Evolutionary conservation across 1,284 basidiomycete genomes (phyloP).

Genomic region (Ceratobasidium sp.): DNA sequence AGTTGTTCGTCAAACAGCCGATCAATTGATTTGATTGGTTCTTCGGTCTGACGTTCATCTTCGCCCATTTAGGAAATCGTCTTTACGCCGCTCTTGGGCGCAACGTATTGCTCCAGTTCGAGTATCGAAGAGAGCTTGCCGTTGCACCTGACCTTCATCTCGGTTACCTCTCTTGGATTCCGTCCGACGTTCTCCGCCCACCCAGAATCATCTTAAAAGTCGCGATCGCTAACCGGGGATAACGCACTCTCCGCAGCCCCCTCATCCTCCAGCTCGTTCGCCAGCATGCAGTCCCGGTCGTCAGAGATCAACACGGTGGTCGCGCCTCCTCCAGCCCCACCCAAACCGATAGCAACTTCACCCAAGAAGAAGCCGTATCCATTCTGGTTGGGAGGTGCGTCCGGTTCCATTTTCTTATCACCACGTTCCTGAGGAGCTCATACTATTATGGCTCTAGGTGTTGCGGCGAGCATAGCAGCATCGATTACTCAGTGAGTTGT

Average conservation of each 20-base stretch:
- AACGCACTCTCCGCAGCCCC: neutral
- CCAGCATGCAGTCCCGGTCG: neutral
- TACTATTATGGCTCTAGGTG: conserved; percentile 60
- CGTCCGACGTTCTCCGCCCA: conserved; percentile 34
- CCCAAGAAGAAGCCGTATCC: conserved; percentile 78
- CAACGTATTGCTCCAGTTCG: conserved; percentile 22
- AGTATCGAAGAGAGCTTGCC: conserved; percentile 12
- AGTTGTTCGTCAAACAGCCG: neutral
- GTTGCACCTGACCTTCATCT: conserved; percentile 34
- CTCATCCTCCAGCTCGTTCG: conserved; percentile 4
- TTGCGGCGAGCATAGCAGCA: conserved; percentile 84
- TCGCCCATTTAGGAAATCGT: conserved; percentile 27
- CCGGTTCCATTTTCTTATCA: conserved; percentile 13
- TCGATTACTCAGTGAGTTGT: conserved; percentile 79
- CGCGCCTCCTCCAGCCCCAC: conserved; percentile 36
- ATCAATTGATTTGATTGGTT: neutral
- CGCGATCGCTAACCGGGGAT: neutral
- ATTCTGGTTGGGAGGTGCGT: conserved; percentile 83
- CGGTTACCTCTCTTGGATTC: neutral
- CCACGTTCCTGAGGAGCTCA: neutral
- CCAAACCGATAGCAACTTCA: too few species aligned
- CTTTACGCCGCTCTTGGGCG: conserved; percentile 8
- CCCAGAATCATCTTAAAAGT: neutral
- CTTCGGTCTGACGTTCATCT: neutral
- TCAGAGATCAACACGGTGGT: neutral